Base-by-base conservation (phyloP, 2,329 filamentous ascomycete genomes). In the Colletotrichum noveboracense region DNA sequence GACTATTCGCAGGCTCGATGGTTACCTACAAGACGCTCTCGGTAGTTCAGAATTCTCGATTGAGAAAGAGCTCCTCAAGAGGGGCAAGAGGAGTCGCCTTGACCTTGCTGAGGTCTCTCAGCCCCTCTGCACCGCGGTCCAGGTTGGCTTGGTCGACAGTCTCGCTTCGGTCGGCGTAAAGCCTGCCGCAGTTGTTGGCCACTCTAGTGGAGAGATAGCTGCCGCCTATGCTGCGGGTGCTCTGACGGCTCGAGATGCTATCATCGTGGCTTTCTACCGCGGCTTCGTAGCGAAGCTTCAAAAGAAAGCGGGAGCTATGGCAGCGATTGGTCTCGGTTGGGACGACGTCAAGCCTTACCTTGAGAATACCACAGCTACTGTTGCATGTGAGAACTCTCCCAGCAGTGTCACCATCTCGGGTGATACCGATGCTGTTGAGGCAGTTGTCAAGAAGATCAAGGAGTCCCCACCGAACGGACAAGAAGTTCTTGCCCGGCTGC, bases 181-280 rank as follows among this genome's bases (percentile, higher is more conserved):
- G 3, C 83, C 85, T 0, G 28, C 75, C 8, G 82, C 80, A 2
- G 83, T 85, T 0, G 81, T 87, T 6, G 87, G 87, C 0, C 87
- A 88, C 72, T 86, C 84, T 0, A 82, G 79, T 7, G 87, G 87
- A 2, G 87, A 88, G 76, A 86, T 88, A 26, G 86, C 83, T 0
- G 87, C 86, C 1, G 86, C 86, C 1, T 88, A 88, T 61, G 84
- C 85, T 0, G 80, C 82, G 1, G 85, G 86, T 3, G 71, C 78
- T 4, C 73, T 88, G 5, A 80, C 83, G 0, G 77, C 80, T 2
- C 70, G 79, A 16, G 82, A 84, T 6, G 86, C 86, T 7, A 84
- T 87, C 65, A 78, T 79, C 6, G 77, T 81, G 0, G 85, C 86
- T 0, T 88, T 84, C 70, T 83, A 84, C 55, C 83, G 87, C 7